Conservation (phyloP, 306 rosid genomes). For the Coriaria nepalensis region DNA sequence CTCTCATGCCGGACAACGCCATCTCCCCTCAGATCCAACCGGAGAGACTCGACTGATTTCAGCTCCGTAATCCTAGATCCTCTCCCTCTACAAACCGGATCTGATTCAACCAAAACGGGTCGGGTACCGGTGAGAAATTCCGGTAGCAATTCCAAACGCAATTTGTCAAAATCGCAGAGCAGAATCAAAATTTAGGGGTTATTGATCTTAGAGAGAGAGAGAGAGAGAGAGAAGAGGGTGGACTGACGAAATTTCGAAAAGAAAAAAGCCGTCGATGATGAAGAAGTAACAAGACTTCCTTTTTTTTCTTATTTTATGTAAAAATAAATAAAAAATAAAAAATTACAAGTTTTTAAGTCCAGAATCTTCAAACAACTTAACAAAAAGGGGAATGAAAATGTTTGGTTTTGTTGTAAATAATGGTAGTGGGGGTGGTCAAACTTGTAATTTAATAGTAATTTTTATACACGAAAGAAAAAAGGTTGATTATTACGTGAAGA, state of each 20-base stretch:
- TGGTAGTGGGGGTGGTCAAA: too few species aligned
- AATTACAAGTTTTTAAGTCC: too few species aligned
- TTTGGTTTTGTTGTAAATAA: too few species aligned
- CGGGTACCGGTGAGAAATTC: constrained; percentile 13
- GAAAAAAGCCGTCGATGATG: constrained; percentile 29
- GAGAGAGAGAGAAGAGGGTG: constrained; percentile 19
- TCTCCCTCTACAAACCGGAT: constrained; percentile 29
- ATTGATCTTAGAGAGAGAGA: neutral
- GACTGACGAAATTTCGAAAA: constrained; percentile 45
- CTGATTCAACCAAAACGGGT: constrained; percentile 18
- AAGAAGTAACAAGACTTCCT: constrained; percentile 15
- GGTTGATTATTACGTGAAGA: too few species aligned
- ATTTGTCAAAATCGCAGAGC: neutral
- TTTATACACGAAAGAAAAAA: too few species aligned
- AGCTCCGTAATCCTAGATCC: constrained; percentile 37
- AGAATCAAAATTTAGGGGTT: too few species aligned
- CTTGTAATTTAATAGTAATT: too few species aligned
- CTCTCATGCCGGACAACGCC: constrained; percentile 99
- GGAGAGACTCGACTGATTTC: constrained; percentile 11
- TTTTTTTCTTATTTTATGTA: too few species aligned
- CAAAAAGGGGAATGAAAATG: too few species aligned
- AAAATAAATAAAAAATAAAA: too few species aligned
- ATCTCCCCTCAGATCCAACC: constrained; percentile 59
- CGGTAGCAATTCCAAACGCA: constrained; percentile 20
- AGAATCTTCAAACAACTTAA: too few species aligned